Percentiles rank a stretch among this genome's conserved stretches.
Conservation (phyloP, 176 grass and related monocot species). For the Canna indica region DNA sequence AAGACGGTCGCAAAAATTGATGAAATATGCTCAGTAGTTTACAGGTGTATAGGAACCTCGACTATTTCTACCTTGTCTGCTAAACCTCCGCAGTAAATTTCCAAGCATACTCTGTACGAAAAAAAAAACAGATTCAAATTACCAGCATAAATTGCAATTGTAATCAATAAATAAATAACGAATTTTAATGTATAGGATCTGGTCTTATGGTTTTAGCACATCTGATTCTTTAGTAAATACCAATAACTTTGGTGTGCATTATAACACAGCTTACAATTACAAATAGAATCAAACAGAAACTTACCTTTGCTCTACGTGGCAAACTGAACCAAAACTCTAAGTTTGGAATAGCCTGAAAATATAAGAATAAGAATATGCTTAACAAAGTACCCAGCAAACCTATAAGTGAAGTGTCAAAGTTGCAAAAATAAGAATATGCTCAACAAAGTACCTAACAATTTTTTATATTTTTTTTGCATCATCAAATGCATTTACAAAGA, state of each 20-base stretch:
- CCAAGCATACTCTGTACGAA: neutral
- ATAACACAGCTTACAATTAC: neutral
- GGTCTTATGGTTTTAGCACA: neutral
- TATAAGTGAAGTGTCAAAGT: too few species aligned
- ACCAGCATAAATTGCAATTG: neutral
- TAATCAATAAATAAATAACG: neutral
- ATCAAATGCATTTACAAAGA: neutral
- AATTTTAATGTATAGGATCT: neutral
- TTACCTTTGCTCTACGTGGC: constrained; percentile 48
- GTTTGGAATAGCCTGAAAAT: constrained; percentile 73
- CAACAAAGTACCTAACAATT: neutral
- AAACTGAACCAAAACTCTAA: constrained; percentile 76
- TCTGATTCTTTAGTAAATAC: too few species aligned
- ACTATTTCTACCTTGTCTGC: neutral
- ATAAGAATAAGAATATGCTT: too few species aligned
- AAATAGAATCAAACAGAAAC: neutral
- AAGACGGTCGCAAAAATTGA: neutral
- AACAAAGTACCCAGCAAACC: too few species aligned
- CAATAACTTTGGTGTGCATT: too few species aligned
- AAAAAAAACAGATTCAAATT: neutral
- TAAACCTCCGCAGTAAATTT: neutral
- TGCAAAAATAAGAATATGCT: neutral
- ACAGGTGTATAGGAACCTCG: neutral
- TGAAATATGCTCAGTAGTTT: constrained; percentile 26
- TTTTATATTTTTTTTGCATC: neutral